Percentiles rank a stretch among this genome's conserved stretches.
phyloP scores from a whole-genome alignment of 352 stramenopile genomes.

The Phytophthora vignae region DNA sequence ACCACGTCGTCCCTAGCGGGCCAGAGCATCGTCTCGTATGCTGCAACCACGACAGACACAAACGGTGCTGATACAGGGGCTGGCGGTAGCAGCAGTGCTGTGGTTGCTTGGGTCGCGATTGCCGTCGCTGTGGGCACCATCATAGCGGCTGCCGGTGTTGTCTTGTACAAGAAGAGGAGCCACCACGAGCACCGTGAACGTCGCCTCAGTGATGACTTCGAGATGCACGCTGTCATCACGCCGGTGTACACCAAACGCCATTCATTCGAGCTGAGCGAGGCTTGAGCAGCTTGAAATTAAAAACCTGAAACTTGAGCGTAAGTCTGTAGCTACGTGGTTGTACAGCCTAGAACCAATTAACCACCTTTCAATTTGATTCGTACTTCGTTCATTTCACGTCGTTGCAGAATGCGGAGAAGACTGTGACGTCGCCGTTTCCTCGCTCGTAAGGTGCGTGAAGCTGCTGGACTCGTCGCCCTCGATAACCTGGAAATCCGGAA shows the following conservation, averaged over 20 bases:
- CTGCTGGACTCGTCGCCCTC: constrained; percentile 18
- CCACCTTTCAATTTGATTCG: not conserved
- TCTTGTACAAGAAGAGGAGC: constrained; percentile 10
- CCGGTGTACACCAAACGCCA: constrained; percentile 7
- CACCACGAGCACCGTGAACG: constrained; percentile 8
- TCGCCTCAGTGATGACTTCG: constrained; percentile 25
- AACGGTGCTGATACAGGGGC: constrained; percentile 1
- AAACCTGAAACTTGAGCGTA: not conserved
- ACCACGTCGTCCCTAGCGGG: constrained; percentile 8
- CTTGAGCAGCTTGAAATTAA: constrained; percentile 1
- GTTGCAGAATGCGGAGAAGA: constrained; percentile 16
- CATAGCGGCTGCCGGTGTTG: not conserved
- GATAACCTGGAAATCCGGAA: constrained; percentile 34
- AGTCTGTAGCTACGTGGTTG: not conserved
- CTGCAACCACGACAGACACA: constrained; percentile 13
- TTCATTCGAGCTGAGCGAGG: constrained; percentile 17
- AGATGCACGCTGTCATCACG: constrained; percentile 25
- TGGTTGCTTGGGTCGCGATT: constrained; percentile 6
- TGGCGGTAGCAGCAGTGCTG: not conserved
- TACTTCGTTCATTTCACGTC: constrained; percentile 2
- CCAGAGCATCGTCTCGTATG: constrained; percentile 17
- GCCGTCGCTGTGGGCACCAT: constrained; percentile 7
- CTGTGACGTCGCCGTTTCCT: constrained; percentile 7
- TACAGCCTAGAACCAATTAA: not conserved
- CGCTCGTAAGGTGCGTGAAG: constrained; percentile 5